These are phyloP conservation scores for Zymoseptoria ardabiliae DNA, from an alignment of 2,329 filamentous ascomycete genomes.

Conservation along the genomic window DNA sequence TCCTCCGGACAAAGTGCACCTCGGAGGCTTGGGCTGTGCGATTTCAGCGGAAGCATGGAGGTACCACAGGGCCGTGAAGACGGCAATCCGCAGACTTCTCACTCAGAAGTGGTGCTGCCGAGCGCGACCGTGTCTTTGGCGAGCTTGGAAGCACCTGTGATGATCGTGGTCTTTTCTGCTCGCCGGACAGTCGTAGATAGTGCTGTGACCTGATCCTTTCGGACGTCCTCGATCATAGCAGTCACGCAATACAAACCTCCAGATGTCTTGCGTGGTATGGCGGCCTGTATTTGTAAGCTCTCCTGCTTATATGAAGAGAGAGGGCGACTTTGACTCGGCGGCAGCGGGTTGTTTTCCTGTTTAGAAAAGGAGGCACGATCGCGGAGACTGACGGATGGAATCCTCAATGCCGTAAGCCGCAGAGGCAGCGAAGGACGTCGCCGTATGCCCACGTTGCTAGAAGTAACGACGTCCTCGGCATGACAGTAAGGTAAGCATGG, in stretches of 20 bases:
- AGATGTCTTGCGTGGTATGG: not conserved
- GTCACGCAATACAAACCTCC: not conserved
- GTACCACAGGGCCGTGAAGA: not conserved
- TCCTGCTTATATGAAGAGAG: no score
- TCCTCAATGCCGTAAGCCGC: not conserved
- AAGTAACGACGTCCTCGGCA: not conserved
- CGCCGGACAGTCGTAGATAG: not conserved
- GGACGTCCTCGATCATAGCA: not conserved
- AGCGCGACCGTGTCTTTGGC: not conserved
- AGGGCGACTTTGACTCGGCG: not conserved
- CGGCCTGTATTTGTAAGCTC: not conserved
- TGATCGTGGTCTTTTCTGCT: not conserved
- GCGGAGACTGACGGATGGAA: not conserved
- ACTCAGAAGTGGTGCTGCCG: not conserved
- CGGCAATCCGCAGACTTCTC: not conserved
- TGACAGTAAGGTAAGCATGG: not conserved
- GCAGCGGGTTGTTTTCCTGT: not conserved
- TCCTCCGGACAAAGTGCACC: no score
- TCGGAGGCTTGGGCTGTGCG: no score
- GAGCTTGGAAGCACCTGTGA: not conserved
- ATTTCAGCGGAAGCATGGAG: not conserved
- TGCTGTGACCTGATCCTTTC: not conserved
- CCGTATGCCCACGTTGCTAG: not conserved
- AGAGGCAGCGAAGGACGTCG: not conserved
- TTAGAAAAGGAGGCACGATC: not conserved